Conservation (phyloP, 2,329 filamentous ascomycete genomes). For the Lecanicillium sp. region DNA sequence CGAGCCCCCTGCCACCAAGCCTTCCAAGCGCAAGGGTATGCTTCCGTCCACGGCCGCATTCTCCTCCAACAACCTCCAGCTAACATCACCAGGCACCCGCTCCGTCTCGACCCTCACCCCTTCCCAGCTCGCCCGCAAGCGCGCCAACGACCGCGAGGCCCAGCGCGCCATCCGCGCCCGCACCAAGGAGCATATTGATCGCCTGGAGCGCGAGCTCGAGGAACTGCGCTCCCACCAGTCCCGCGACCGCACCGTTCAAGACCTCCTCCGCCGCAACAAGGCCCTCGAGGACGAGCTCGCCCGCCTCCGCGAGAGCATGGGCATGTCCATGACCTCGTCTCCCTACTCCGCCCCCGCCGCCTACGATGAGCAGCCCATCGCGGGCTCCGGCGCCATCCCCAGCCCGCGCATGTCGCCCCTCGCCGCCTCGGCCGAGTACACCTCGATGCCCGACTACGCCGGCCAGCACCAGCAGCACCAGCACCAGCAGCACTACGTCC, state of each 20-base stretch:
- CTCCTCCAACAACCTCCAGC: not conserved
- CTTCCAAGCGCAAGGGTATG: constrained; percentile 42
- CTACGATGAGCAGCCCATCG: constrained; percentile 37
- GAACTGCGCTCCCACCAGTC: constrained; percentile 54
- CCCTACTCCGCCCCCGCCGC: constrained; percentile 31
- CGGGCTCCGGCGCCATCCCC: constrained; percentile 33
- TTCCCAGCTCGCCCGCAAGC: constrained; percentile 82
- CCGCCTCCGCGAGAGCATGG: constrained; percentile 39
- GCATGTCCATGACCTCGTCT: constrained; percentile 34
- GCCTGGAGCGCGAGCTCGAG: constrained; percentile 66
- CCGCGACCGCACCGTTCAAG: constrained; percentile 46
- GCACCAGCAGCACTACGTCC: constrained; percentile 27
- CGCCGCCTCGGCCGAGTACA: constrained; percentile 37
- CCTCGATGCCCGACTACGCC: constrained; percentile 37
- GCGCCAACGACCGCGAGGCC: constrained; percentile 86
- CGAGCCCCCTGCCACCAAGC: constrained; percentile 32
- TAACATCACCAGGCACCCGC: constrained; percentile 47
- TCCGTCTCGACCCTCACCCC: constrained; percentile 84
- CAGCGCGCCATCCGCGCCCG: constrained; percentile 81
- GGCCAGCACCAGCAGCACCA: constrained; percentile 30
- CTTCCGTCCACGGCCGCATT: not conserved
- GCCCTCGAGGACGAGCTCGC: constrained; percentile 48
- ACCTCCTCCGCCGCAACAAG: constrained; percentile 46
- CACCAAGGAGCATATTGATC: constrained; percentile 80
- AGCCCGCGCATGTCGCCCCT: constrained; percentile 42